A percentile compares a stretch with the other conserved stretches of the same genome.
These are phyloP conservation scores for Saccharomycopsis sp. DNA, from an alignment of 805 yeast genomes.

Conservation along the genomic window DNA sequence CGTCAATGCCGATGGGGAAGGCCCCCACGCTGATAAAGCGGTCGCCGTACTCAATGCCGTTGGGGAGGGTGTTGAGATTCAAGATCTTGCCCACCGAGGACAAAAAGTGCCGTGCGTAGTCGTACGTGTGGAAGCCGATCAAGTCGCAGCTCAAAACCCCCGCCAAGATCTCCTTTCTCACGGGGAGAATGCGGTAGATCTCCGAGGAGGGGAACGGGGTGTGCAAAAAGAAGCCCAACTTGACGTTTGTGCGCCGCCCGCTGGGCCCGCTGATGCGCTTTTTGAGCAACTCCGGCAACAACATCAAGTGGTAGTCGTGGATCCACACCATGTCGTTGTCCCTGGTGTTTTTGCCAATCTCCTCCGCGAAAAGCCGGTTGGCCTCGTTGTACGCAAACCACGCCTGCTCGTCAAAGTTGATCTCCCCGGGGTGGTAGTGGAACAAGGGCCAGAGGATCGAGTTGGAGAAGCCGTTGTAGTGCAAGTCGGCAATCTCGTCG, in stretches of 20 bases:
- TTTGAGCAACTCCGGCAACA: constrained; percentile 75
- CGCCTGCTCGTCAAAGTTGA: constrained; percentile 94
- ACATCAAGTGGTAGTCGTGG: constrained; percentile 95
- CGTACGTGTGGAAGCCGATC: constrained; percentile 98
- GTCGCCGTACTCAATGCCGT: constrained; percentile 75
- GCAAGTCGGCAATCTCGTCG: constrained; percentile 90
- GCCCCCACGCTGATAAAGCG: constrained; percentile 85
- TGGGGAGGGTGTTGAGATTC: constrained; percentile 78
- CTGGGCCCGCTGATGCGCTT: constrained; percentile 47
- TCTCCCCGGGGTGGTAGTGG: constrained; percentile 98
- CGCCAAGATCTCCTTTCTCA: constrained; percentile 79
- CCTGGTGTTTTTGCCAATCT: constrained; percentile 58
- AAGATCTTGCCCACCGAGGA: constrained; percentile 83
- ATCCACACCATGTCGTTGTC: constrained; percentile 95
- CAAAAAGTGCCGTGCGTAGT: constrained; percentile 92
- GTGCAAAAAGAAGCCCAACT: constrained; percentile 89
- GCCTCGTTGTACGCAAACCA: constrained; percentile 98
- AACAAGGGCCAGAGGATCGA: constrained; percentile 96
- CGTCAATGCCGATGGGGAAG: constrained; percentile 98
- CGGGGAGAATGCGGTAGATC: constrained; percentile 92
- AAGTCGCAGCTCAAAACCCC: constrained; percentile 94
- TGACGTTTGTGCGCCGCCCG: constrained; percentile 45
- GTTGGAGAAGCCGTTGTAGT: constrained; percentile 93
- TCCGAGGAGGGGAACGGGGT: constrained; percentile 98
- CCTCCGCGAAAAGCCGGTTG: constrained; percentile 71